Percentiles rank a stretch among this genome's conserved stretches.
These are phyloP conservation scores for Cladophialophora psammophila DNA, from an alignment of 2,329 filamentous ascomycete genomes.

Conservation along the genomic window DNA sequence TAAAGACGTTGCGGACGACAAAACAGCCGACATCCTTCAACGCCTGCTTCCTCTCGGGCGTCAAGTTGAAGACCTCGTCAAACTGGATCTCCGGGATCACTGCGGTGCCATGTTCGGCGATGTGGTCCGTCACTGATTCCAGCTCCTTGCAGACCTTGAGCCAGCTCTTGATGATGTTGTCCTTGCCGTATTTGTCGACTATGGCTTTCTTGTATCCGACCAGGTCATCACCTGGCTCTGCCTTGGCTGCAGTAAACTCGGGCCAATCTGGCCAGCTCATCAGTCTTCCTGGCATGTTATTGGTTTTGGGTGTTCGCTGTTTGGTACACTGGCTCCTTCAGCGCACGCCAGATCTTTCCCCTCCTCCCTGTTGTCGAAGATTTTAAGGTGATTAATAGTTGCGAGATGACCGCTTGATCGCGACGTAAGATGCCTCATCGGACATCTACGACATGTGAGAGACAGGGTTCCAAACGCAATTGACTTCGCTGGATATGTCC, in stretches of 20 bases:
- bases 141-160: conserved; percentile 50
- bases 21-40: conserved; percentile 36
- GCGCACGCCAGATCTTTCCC: neutral
- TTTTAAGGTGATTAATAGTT: neutral
- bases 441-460: conserved; percentile 5
- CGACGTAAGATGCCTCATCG: neutral
- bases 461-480: neutral
- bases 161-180: conserved; percentile 49
- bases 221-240: conserved; percentile 32
- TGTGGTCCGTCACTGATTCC: conserved; percentile 47
- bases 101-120: conserved; percentile 45
- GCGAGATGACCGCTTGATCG: neutral
- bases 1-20: conserved; percentile 36
- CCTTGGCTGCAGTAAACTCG: conserved; percentile 40
- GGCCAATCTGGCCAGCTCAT: conserved; percentile 43
- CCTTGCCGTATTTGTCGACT: conserved; percentile 48
- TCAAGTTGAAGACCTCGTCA: conserved; percentile 46
- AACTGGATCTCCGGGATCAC: conserved; percentile 48
- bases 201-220: conserved; percentile 46
- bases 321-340: neutral
- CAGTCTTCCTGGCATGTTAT: conserved; percentile 37
- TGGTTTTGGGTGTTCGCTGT: neutral
- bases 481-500: neutral
- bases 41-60: conserved; percentile 44
- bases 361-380: neutral